A percentile compares a stretch with the other conserved stretches of the same genome.
Conservation (phyloP, 352 stramenopile genomes). For the Globisporangium paddicum region DNA sequence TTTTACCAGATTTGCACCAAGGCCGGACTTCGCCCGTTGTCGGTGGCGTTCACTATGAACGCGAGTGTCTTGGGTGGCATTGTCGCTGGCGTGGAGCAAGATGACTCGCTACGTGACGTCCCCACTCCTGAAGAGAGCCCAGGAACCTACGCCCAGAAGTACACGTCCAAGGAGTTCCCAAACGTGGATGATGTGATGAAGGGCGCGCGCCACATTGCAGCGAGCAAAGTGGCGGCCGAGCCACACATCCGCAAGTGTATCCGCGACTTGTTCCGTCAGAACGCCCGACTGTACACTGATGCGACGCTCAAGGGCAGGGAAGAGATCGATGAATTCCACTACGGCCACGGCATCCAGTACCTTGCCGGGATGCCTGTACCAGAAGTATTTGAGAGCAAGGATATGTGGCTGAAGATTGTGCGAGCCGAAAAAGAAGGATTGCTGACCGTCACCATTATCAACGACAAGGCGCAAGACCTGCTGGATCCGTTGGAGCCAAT, state of each 20-base stretch:
- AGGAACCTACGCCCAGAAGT: conserved; percentile 63
- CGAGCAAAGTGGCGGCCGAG: conserved; percentile 79
- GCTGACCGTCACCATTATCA: conserved; percentile 67
- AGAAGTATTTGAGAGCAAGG: conserved; percentile 66
- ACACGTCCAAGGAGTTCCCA: conserved; percentile 79
- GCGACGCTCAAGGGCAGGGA: conserved; percentile 77
- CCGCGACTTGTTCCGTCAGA: conserved; percentile 78
- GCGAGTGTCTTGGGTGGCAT: conserved; percentile 76
- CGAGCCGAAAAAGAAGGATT: conserved; percentile 85
- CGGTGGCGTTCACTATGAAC: conserved; percentile 83
- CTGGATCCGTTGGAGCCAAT: conserved; percentile 78
- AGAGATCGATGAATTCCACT: conserved; percentile 89
- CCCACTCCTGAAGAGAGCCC: conserved; percentile 75
- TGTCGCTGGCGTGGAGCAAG: conserved; percentile 62
- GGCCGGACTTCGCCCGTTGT: conserved; percentile 62
- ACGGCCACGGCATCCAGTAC: conserved; percentile 84
- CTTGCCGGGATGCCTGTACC: conserved; percentile 80
- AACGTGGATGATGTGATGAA: conserved; percentile 87
- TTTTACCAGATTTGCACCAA: conserved; percentile 90
- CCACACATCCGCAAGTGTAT: conserved; percentile 83
- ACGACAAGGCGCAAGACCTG: conserved; percentile 79
- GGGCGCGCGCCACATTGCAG: conserved; percentile 82
- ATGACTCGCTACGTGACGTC: conserved; percentile 59
- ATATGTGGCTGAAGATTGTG: conserved; percentile 73
- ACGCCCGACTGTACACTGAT: conserved; percentile 70